phyloP scores from a whole-genome alignment of 805 yeast genomes.

The Hanseniaspora mollemarum region DNA sequence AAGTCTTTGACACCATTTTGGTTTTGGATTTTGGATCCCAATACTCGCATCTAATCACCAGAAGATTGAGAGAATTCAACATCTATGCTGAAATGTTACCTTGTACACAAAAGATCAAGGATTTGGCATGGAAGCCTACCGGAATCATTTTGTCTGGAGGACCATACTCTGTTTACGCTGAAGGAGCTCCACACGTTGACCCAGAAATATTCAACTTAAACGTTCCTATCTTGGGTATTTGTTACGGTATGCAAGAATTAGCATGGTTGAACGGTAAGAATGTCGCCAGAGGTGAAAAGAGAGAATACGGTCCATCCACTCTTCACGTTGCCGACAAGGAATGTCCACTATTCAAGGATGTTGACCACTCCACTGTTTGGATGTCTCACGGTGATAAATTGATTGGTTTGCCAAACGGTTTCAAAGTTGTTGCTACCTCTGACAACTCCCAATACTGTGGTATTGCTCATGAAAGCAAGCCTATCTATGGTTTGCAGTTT shows the following conservation, averaged over 20 bases:
- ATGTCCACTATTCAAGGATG: slow-evolving; percentile 71
- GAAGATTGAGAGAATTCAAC: slow-evolving; percentile 95
- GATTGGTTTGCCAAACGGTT: slow-evolving; percentile 78
- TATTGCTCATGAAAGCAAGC: slow-evolving; percentile 60
- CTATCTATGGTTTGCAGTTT: slow-evolving; percentile 91
- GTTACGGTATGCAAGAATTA: slow-evolving; percentile 98
- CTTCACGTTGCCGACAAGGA: slow-evolving; percentile 57
- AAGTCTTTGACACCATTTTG: slow-evolving; percentile 88
- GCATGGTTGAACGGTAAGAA: slow-evolving; percentile 93
- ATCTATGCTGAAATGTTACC: slow-evolving; percentile 99
- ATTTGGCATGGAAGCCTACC: slow-evolving; percentile 85
- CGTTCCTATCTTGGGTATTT: slow-evolving; percentile 93
- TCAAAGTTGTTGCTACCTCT: slow-evolving; percentile 78
- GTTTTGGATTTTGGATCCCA: slow-evolving; percentile 98
- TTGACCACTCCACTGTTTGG: slow-evolving; percentile 95
- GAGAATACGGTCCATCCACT: slow-evolving; percentile 96
- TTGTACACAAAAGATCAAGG: slow-evolving; percentile 93
- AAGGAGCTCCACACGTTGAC: slow-evolving; percentile 95
- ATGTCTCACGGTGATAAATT: slow-evolving; percentile 99
- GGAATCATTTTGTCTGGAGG: slow-evolving; percentile 96
- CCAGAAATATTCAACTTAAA: slow-evolving; percentile 78
- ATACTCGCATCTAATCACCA: slow-evolving; percentile 90
- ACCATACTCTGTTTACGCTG: slow-evolving; percentile 93
- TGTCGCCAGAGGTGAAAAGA: slow-evolving; percentile 90
- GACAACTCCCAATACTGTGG: slow-evolving; percentile 95